Conservation (phyloP, 257 asterid genomes). For the Lavandula angustifolia region DNA sequence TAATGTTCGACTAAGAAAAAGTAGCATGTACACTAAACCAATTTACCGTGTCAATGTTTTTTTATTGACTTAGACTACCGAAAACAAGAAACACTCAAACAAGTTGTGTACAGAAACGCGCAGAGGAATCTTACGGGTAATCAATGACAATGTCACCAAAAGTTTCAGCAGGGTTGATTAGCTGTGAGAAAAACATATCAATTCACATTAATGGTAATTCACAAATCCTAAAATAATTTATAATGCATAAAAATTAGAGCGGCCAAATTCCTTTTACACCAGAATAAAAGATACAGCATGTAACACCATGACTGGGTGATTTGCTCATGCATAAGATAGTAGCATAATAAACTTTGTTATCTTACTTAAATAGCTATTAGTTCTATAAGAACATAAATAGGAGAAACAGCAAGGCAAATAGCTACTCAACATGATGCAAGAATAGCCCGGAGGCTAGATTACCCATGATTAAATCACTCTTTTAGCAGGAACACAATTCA, state of each 20-base stretch:
- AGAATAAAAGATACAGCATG: conserved; percentile 4
- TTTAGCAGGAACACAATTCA: conserved; percentile 15
- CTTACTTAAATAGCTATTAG: conserved; percentile 18
- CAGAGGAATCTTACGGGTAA: conserved; percentile 81
- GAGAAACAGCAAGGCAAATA: conserved; percentile 10
- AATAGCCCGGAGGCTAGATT: conserved; percentile 6
- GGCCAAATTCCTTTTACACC: conserved; percentile 2
- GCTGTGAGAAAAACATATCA: conserved; percentile 49
- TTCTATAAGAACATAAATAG: conserved; percentile 1
- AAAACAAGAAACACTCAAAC: conserved; percentile 13
- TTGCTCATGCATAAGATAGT: conserved; percentile 22
- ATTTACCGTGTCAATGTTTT: conserved; percentile 22
- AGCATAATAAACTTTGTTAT: conserved; percentile 22
- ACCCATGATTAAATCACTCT: conserved; percentile 19
- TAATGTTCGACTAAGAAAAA: conserved; percentile 29
- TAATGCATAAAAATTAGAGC: conserved; percentile 10
- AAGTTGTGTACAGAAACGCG: conserved; percentile 23
- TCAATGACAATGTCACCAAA: conserved; percentile 99
- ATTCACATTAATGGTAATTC: conserved; percentile 30
- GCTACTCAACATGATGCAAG: conserved; percentile 13
- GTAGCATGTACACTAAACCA: conserved; percentile 21
- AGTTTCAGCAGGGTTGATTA: conserved; percentile 97
- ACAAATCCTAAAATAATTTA: conserved; percentile 14
- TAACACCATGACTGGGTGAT: conserved; percentile 14
- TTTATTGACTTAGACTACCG: conserved; percentile 10